phyloP scores from a whole-genome alignment of 2,329 filamentous ascomycete genomes.

The Lecanicillium sp. region DNA sequence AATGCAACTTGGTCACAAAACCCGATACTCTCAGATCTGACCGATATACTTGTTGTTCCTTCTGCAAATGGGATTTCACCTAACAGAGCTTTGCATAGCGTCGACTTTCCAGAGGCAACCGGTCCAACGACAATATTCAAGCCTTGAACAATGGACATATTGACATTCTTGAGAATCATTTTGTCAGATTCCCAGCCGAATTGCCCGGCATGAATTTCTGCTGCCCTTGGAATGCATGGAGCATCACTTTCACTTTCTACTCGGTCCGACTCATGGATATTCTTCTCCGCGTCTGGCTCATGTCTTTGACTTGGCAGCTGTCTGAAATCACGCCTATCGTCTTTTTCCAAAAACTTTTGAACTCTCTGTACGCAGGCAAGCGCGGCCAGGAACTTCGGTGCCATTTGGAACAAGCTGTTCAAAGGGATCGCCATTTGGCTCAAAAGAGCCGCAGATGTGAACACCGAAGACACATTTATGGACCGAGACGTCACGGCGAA shows the following conservation, averaged over 20 bases:
- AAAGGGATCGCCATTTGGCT: constrained; percentile 7
- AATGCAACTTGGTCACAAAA: constrained; percentile 26
- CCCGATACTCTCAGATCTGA: constrained; percentile 12
- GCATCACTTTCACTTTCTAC: background rate
- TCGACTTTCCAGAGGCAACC: constrained; percentile 27
- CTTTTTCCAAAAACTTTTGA: constrained; percentile 8
- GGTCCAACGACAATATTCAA: constrained; percentile 29
- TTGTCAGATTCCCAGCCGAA: constrained; percentile 18
- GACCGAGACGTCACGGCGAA: constrained; percentile 19
- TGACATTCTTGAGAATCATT: constrained; percentile 13
- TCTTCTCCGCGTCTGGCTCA: background rate
- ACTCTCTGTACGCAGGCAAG: constrained; percentile 6
- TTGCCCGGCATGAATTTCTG: constrained; percentile 5
- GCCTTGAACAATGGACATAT: constrained; percentile 10
- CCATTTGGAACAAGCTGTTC: constrained; percentile 8
- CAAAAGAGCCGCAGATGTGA: constrained; percentile 15
- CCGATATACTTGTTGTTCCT: constrained; percentile 11
- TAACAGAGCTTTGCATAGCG: constrained; percentile 25
- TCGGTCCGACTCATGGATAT: too few relatives aligned
- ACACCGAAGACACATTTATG: constrained; percentile 21
- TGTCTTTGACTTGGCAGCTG: background rate
- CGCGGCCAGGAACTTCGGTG: constrained; percentile 5
- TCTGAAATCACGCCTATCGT: constrained; percentile 9
- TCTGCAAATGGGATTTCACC: constrained; percentile 17
- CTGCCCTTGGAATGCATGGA: background rate